Evolutionary conservation across 805 yeast genomes (phyloP), one percentile per base, ranked within the genome.

Genomic region (Candida methanosorbosa): DNA sequence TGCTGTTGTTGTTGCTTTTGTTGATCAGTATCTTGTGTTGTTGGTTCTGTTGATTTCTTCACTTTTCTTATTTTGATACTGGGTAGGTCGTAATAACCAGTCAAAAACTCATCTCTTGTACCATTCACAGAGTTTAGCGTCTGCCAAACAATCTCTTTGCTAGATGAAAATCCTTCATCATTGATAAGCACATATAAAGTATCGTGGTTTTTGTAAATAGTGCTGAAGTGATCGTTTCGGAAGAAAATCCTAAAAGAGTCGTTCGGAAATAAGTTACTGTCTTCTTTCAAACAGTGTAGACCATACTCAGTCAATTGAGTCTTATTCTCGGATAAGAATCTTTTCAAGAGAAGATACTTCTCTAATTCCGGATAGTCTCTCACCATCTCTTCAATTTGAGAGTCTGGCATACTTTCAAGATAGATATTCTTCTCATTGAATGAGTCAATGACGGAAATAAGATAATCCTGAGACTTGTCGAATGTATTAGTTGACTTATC

Each of bases 191-290:
- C 56, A 49, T 72, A 86, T 22, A 90, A 61, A 20, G 64, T 64
- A 27, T 57, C 59, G 14, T 53, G 56, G 17, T 54, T 53, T 48
- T 78, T 78, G 45, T 65, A 70, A 9, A 88, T 52, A 0, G 96
- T 85, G 42, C 72, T 72, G 57, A 84, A 90, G 54, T 87, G 96
- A 54, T 92, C 88, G 56, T 92, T 90, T 49, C 97, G 69, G 62
- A 88, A 92, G 41, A 90, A 71, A 0, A 90, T 75, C 1, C 78
- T 72, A 36, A 78, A 66, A 6, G 78, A 69, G 28, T 77, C 77
- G 13, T 68, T 66, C 1, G 56, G 50, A 19, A 84, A 51, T 4
- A 64, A 48, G 5, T 57, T 52, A 13, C 28, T 34, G 29, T 42
- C 31, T 3, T 18, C 12, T 39, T 62, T 60, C 41, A 83, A 52